Base-by-base conservation (phyloP, 805 yeast species). In the Pichia insulana region DNA sequence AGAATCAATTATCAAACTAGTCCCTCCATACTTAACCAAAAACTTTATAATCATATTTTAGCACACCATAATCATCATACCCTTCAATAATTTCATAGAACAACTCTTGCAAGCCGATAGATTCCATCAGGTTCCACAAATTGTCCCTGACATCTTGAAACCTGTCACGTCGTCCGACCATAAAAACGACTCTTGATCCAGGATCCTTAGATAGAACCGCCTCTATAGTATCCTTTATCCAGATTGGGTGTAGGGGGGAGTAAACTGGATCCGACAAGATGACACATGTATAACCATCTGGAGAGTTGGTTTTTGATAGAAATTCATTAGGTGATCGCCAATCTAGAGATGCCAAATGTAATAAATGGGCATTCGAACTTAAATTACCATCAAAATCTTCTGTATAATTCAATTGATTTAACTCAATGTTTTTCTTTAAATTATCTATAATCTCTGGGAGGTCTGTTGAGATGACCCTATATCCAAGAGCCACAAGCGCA, bases 211-310 rank as follows among this genome's bases (percentile, higher is more conserved):
- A 58, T 17, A 80, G 52, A 41, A 84, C 78, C 34, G 52, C 49
- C 3, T 54, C 52, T 6, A 89, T 64, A 71, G 85, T 80, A 38
- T 73, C 59, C 5, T 74, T 72, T 1, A 90, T 77, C 77, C 84
- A 75, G 13, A 59, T 57, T 1, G 97, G 97, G 55, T 90, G 97
- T 27, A 75, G 71, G 0, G 80, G 64, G 0, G 96, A 83, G 58
- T 92, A 90, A 2, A 90, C 78, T 0, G 97, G 96, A 59, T 90
- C 98, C 17, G 96, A 83, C 4, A 87, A 62, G 0, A 92, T 64
- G 4, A 90, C 67, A 0, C 86, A 74, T 33, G 74, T 70, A 57
- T 73, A 86, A 3, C 49, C 47, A 4, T 12, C 11, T 16, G 16
- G 22, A 47, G 45, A 3, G 34, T 43, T 26, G 37, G 52, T 19